Conservation (phyloP, 129 eudicot genomes). For the Tagetes patula region DNA sequence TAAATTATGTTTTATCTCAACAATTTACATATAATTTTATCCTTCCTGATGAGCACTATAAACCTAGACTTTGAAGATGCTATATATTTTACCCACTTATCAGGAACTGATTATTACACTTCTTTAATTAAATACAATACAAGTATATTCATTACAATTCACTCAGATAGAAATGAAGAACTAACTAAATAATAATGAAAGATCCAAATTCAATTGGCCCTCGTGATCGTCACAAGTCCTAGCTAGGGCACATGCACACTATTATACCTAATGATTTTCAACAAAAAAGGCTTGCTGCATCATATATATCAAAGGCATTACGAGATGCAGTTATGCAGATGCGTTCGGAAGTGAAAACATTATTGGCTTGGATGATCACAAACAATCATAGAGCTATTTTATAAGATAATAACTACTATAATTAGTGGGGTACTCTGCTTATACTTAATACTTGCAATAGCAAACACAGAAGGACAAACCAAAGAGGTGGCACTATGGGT, state of each 20-base stretch:
- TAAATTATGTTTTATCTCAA: neutral
- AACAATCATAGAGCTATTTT: neutral
- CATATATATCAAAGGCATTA: neutral
- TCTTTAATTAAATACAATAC: neutral
- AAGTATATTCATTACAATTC: conserved; percentile 3
- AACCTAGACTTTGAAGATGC: neutral
- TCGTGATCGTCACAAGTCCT: neutral
- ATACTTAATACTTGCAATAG: conserved; percentile 11
- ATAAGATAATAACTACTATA: neutral
- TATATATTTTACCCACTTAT: neutral
- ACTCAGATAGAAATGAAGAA: neutral
- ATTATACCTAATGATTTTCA: neutral
- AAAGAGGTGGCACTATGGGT: neutral
- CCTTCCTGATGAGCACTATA: neutral
- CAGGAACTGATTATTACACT: neutral
- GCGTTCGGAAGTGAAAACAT: neutral
- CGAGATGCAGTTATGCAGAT: neutral
- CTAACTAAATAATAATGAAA: neutral
- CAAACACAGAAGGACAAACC: neutral
- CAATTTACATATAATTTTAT: neutral
- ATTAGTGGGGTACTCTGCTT: neutral
- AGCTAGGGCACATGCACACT: neutral
- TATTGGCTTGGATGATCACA: neutral
- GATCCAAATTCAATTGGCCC: conserved; percentile 1
- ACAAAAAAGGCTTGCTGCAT: neutral